Evolutionary conservation across 1,284 basidiomycete species (phyloP).

Genomic region (Moesziomyces globuligerus): DNA sequence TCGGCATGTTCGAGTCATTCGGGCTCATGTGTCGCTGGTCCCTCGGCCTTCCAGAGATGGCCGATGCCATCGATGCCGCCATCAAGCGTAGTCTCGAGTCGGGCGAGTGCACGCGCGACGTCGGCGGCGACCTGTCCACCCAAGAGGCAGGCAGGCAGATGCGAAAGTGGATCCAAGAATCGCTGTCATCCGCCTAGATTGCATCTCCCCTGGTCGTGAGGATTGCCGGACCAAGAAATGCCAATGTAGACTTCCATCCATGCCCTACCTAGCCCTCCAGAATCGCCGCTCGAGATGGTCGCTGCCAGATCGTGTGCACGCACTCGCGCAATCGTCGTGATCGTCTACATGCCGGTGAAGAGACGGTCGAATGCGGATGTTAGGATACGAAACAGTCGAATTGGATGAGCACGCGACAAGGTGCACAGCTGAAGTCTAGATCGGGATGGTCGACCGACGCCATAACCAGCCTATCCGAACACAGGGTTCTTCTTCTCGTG

Average conservation of each 20-base stretch:
- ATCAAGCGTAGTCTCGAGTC: slow-evolving; percentile 87
- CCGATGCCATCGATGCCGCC: slow-evolving; percentile 83
- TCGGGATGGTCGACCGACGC: background rate
- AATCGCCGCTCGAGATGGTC: too few species aligned
- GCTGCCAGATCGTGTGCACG: too few species aligned
- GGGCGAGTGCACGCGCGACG: slow-evolving; percentile 84
- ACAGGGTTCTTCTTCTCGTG: slow-evolving; percentile 89
- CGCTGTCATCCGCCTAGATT: slow-evolving; percentile 71
- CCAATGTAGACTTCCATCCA: too few species aligned
- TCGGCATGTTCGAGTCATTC: slow-evolving; percentile 94
- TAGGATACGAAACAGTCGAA: background rate
- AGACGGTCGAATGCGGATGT: too few species aligned
- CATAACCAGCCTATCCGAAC: slow-evolving; percentile 64
- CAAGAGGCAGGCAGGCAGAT: slow-evolving; percentile 78
- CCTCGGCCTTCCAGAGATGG: slow-evolving; percentile 79
- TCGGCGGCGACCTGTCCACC: slow-evolving; percentile 82
- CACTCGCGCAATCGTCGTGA: too few species aligned
- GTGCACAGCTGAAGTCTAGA: slow-evolving; percentile 16
- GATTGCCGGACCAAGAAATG: too few species aligned
- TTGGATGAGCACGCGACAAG: background rate
- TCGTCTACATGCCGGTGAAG: too few species aligned
- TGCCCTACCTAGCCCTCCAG: too few species aligned
- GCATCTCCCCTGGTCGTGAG: slow-evolving; percentile 68
- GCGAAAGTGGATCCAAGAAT: slow-evolving; percentile 76
- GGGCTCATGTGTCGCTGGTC: slow-evolving; percentile 95